These are phyloP conservation scores for Pyrenochaeta sp. DNA, from an alignment of 2,329 filamentous ascomycete genomes.

Conservation along the genomic window DNA sequence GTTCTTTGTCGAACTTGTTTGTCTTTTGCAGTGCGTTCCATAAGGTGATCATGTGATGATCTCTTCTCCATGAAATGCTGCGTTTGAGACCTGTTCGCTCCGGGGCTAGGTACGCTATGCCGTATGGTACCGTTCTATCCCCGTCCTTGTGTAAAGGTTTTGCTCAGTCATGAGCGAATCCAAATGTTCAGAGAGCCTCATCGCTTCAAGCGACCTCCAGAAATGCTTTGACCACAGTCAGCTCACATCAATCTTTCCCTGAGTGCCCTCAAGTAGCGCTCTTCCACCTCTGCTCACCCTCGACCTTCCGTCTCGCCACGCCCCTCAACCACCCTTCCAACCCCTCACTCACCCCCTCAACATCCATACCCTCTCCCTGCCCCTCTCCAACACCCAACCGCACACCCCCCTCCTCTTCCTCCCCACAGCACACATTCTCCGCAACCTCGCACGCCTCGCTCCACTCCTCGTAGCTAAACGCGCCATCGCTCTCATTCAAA, in stretches of 20 bases:
- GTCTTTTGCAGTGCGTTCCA: too few species aligned
- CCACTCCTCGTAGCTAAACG: slow-evolving; percentile 79
- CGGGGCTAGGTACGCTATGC: too few species aligned
- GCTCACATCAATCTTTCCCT: background rate
- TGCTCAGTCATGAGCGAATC: too few species aligned
- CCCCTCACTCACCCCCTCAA: slow-evolving; percentile 45
- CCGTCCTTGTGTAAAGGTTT: too few species aligned
- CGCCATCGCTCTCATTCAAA: slow-evolving; percentile 81
- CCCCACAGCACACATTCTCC: slow-evolving; percentile 68
- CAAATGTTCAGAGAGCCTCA: too few species aligned
- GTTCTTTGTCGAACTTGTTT: too few species aligned
- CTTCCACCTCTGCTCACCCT: slow-evolving; percentile 51
- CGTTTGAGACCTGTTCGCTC: too few species aligned
- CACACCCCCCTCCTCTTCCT: slow-evolving; percentile 46
- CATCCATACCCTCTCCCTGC: slow-evolving; percentile 50
- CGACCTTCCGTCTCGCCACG: slow-evolving; percentile 51
- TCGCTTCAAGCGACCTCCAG: background rate
- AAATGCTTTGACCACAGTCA: background rate
- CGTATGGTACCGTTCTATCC: too few species aligned
- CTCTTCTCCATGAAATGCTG: too few species aligned
- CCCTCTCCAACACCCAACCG: slow-evolving; percentile 41
- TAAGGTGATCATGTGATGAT: too few species aligned
- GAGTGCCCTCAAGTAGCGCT: slow-evolving; percentile 37
- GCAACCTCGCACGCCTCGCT: slow-evolving; percentile 72
- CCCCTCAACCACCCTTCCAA: slow-evolving; percentile 50